Conservation (phyloP, 257 asterid genomes). For the Nicotiana paniculata region DNA sequence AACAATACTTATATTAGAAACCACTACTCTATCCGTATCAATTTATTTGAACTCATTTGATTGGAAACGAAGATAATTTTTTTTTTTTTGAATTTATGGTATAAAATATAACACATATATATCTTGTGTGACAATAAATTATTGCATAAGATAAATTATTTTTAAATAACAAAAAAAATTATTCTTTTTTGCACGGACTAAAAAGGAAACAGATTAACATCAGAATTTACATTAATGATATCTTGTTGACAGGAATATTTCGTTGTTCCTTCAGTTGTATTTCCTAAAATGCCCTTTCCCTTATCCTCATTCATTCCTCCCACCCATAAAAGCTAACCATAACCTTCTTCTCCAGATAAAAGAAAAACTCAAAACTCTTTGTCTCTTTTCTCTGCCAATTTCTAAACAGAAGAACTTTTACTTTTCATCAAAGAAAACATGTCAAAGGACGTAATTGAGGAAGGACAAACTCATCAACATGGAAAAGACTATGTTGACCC, state of each 20-base stretch:
- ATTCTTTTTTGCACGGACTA: too few species aligned
- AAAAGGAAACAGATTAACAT: not conserved
- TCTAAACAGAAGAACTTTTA: not conserved
- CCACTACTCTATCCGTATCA: not conserved
- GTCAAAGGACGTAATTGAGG: slow-evolving; percentile 3
- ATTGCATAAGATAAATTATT: too few species aligned
- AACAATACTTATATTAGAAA: not conserved
- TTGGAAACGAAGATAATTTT: too few species aligned
- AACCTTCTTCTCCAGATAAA: not conserved
- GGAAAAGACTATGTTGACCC: slow-evolving; percentile 9
- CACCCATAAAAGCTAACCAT: not conserved
- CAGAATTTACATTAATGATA: not conserved
- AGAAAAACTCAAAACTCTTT: not conserved
- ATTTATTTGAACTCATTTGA: too few species aligned
- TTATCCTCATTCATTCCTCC: not conserved
- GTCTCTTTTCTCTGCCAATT: not conserved
- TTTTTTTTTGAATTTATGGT: too few species aligned
- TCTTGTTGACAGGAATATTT: not conserved
- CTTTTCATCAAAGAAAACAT: not conserved
- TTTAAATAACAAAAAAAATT: too few species aligned
- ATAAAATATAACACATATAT: too few species aligned
- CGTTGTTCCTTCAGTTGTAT: not conserved
- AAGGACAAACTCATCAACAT: slow-evolving; percentile 4
- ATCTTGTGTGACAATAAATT: too few species aligned
- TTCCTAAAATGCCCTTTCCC: not conserved